Base-by-base conservation (phyloP, 192 early-diverging fungal species). In the Chytriomyces sp. region DNA sequence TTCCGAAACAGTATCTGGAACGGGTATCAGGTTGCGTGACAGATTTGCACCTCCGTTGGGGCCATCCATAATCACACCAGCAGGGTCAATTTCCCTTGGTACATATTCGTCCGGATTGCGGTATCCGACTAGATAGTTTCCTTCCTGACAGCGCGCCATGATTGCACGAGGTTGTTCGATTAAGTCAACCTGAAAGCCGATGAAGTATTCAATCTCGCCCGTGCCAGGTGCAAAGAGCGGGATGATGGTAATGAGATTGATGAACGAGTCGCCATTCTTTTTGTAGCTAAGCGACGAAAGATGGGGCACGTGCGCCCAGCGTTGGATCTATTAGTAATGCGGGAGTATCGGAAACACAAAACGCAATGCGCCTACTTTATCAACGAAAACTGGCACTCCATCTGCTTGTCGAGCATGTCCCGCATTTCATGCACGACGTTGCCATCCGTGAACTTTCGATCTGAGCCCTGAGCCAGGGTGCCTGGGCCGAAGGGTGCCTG, bases 81-180 rank as follows among this genome's bases (percentile, higher is more conserved):
- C 26, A 10, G 64, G 62, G 24, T 64, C 64, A 24, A 66, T 9
- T 26, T 64, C 61, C 26, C 73, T 45, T 2, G 73, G 73, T 18
- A 45, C 62, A 44, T 66, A 26, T 47, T 64, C 61, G 46, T 75
- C 73, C 11, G 71, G 59, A 50, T 66, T 80, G 71, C 53, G 28
- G 57, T 76, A 82, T n/a, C 75, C 71, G 5, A 75, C 72, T 11
- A 76, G 46, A 45, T 83, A 75, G 44, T 23, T 72, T 11, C 81
- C 69, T 82, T 86, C 83, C 81, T 84, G 50, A 82, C 89, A 91
- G 86, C 84, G 86, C 8, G 86, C 77, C 47, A 92, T 76, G 68
- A 92, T 91, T 7, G 88, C 83, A 44, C 91, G 86, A n/a, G 91
- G 91, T 75, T 91, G 91, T 35, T 90, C 88, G 8, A 92, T 86